Percentiles rank a stretch among this genome's conserved stretches.
Evolutionary conservation across 257 asterid genomes (phyloP).

Genomic region (Ballota nigra): DNA sequence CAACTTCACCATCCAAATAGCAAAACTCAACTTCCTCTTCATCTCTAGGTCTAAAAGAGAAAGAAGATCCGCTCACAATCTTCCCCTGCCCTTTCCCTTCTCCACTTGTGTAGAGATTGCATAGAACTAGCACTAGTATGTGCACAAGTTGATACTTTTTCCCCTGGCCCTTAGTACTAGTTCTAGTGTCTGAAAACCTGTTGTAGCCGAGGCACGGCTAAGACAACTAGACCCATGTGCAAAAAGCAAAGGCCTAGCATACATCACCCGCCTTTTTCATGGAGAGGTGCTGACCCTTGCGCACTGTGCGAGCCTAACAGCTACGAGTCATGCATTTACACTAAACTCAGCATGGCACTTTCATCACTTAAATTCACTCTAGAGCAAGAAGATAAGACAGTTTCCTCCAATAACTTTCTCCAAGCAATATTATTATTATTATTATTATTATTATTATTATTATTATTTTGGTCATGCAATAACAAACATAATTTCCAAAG

Average conservation of each 20-base stretch:
- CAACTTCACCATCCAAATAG: background rate
- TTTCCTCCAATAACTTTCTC: background rate
- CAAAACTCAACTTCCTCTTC: background rate
- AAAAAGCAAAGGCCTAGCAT: background rate
- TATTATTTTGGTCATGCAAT: background rate
- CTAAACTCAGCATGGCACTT: conserved; percentile 5
- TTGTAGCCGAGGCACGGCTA: background rate
- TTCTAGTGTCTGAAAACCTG: background rate
- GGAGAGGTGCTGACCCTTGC: background rate
- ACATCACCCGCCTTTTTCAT: background rate
- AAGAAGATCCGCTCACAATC: too few species aligned
- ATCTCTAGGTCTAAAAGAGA: background rate
- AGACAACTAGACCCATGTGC: background rate
- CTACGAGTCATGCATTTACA: background rate
- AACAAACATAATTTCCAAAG: conserved; percentile 5
- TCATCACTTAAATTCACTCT: background rate
- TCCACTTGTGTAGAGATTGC: background rate
- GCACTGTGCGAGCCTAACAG: too few species aligned
- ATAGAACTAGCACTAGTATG: background rate
- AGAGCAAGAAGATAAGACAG: background rate
- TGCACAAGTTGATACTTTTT: too few species aligned
- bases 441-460: background rate
- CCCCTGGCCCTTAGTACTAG: background rate
- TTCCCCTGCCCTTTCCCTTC: too few species aligned
- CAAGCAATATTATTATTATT: background rate